Evolutionary conservation across 805 yeast genomes (phyloP).

Genomic region (Wickerhamiella australiensis): DNA sequence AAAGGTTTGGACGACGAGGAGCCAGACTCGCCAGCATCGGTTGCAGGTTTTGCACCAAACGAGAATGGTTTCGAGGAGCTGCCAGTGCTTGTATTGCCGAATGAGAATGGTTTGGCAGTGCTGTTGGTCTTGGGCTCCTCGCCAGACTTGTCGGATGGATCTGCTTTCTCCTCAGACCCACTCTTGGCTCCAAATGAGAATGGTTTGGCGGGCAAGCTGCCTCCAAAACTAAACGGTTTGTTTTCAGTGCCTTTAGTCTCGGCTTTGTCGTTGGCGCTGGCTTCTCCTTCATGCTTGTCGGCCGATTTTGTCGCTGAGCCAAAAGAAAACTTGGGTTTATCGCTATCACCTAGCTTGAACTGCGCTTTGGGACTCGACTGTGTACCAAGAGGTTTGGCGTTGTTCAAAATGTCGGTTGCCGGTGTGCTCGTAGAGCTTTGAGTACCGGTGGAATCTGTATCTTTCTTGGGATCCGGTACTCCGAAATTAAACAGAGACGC

Average conservation of each 20-base stretch:
- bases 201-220: neutral
- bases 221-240: neutral
- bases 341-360: neutral
- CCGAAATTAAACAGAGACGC: no score
- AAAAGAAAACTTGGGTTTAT: neutral
- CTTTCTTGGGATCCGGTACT: no score
- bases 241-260: neutral
- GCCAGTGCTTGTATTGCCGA: neutral
- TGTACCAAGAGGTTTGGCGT: neutral
- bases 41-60: no score
- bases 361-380: neutral
- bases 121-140: neutral
- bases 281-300: no score
- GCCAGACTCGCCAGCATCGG: no score
- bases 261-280: neutral
- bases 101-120: neutral
- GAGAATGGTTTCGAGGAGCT: constrained; percentile 1
- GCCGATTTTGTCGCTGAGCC: no score
- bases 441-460: no score
- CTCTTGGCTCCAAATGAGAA: neutral
- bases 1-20: neutral
- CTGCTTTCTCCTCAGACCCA: neutral
- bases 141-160: neutral
- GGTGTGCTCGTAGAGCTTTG: neutral
- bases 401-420: neutral